A percentile compares a stretch with the other conserved stretches of the same genome.
Evolutionary conservation across 2,329 filamentous ascomycete genomes (phyloP).

Genomic region (Fusarium odoratissimum): DNA sequence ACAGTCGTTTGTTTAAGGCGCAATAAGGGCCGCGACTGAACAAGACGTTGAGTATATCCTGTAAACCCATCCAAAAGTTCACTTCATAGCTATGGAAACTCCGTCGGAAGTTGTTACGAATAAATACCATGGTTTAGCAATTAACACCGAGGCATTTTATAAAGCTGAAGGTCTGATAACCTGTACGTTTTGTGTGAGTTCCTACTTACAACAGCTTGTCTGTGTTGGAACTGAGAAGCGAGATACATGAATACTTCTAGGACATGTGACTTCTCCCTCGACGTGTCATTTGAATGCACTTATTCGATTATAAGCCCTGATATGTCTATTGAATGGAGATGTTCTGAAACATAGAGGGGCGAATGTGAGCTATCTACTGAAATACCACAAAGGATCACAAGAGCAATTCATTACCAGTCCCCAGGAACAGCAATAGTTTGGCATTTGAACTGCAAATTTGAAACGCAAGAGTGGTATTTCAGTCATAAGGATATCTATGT

Average conservation of each 20-base stretch:
- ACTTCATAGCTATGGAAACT: neutral
- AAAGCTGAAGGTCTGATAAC: neutral
- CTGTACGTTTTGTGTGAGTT: neutral
- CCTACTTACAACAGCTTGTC: too few species aligned
- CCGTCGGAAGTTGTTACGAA: neutral
- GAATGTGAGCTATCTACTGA: neutral
- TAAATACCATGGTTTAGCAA: neutral
- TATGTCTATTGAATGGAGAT: neutral
- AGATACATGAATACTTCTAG: neutral
- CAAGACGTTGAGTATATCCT: neutral
- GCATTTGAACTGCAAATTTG: constrained; percentile 9
- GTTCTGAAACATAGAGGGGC: neutral
- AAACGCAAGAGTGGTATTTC: constrained; percentile 28
- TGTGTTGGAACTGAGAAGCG: too few species aligned
- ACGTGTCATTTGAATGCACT: neutral
- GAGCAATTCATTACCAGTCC: neutral
- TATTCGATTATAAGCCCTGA: too few species aligned
- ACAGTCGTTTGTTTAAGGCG: neutral
- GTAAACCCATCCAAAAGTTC: neutral
- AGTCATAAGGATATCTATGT: constrained; percentile 33
- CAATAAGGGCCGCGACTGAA: neutral
- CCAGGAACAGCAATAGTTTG: neutral
- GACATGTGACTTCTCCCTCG: too few species aligned
- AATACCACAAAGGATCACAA: neutral
- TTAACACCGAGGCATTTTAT: neutral